A percentile compares a stretch with the other conserved stretches of the same genome.
These are phyloP conservation scores for Phellinidium pouzarii DNA, from an alignment of 1,284 basidiomycete species.

Conservation along the genomic window DNA sequence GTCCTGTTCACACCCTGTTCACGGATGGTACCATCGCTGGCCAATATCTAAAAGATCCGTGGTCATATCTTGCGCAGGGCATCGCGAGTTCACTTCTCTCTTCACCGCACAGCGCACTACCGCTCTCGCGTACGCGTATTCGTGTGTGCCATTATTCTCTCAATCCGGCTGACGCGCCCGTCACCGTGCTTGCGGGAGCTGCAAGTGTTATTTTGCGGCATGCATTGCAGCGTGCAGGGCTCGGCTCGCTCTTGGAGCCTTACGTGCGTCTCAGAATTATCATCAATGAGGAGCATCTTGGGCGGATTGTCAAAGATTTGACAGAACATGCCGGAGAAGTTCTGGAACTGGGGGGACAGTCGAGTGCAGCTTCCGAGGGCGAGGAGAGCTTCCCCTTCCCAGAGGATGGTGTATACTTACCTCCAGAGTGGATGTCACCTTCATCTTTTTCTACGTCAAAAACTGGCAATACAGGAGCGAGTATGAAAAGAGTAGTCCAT, in stretches of 20 bases:
- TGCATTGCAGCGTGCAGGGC: constrained; percentile 48
- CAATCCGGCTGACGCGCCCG: constrained; percentile 32
- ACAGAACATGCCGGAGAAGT: constrained; percentile 72
- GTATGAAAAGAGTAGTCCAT: constrained; percentile 52
- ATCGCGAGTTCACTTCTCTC: constrained; percentile 63
- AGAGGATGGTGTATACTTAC: constrained; percentile 62
- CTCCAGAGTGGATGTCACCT: constrained; percentile 66
- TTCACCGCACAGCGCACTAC: constrained; percentile 68
- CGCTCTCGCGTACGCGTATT: constrained; percentile 56
- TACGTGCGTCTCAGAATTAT: constrained; percentile 61
- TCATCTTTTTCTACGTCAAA: constrained; percentile 39
- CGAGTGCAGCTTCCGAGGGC: constrained; percentile 30
- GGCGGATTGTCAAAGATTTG: constrained; percentile 70
- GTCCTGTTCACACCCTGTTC: constrained; percentile 48
- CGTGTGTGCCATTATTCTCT: constrained; percentile 40
- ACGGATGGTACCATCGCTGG: constrained; percentile 25
- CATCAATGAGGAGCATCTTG: constrained; percentile 58
- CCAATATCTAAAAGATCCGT: constrained; percentile 35
- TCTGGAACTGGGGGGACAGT: constrained; percentile 49
- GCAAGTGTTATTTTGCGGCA: constrained; percentile 56
- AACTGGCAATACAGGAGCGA: constrained; percentile 28
- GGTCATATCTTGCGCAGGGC: constrained; percentile 54
- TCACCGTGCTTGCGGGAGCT: constrained; percentile 57
- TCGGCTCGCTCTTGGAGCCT: constrained; percentile 70
- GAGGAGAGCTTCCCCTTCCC: constrained; percentile 46